These are phyloP conservation scores for Auriscalpium vulgare DNA, from an alignment of 768 basidiomycete species.

Conservation along the genomic window DNA sequence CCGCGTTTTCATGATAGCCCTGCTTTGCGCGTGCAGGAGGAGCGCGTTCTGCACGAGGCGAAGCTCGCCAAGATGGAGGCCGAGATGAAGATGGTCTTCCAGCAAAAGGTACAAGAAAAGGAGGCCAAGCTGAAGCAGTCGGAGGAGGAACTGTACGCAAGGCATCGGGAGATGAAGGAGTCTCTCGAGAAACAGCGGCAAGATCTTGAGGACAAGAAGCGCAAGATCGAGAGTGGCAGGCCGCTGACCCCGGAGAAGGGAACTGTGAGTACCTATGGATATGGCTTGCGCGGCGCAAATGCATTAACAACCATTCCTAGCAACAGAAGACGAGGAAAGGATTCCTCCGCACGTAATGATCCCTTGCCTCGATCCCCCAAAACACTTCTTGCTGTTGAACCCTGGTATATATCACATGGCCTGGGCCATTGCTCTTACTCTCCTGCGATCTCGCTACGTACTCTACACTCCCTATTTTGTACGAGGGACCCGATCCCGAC, in stretches of 20 bases:
- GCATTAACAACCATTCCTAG: background rate
- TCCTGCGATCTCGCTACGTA: constrained; percentile 32
- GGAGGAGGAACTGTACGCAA: constrained; percentile 97
- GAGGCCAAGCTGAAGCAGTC: constrained; percentile 98
- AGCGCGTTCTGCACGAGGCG: constrained; percentile 91
- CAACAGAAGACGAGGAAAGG: constrained; percentile 47
- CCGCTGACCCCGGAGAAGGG: constrained; percentile 94
- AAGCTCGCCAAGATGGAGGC: constrained; percentile 99
- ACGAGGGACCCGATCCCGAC: constrained; percentile 12
- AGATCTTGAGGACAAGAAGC: constrained; percentile 98
- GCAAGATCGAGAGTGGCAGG: constrained; percentile 88
- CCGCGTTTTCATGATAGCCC: constrained; percentile 47
- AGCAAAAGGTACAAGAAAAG: constrained; percentile 99
- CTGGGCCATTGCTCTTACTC: constrained; percentile 30
- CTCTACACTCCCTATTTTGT: constrained; percentile 31
- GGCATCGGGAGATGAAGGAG: constrained; percentile 99
- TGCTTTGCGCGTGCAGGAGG: constrained; percentile 92
- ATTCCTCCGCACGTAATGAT: constrained; percentile 58
- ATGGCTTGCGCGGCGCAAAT: background rate
- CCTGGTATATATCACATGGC: constrained; percentile 24
- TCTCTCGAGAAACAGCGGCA: constrained; percentile 91
- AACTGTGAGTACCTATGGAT: constrained; percentile 44
- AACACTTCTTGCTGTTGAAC: constrained; percentile 17
- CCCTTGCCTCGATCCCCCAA: constrained; percentile 17
- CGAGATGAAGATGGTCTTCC: constrained; percentile 99